A percentile compares a stretch with the other conserved stretches of the same genome.
These are phyloP conservation scores for Ophiostoma australiae DNA, from an alignment of 2,329 filamentous ascomycete species.

Conservation along the genomic window DNA sequence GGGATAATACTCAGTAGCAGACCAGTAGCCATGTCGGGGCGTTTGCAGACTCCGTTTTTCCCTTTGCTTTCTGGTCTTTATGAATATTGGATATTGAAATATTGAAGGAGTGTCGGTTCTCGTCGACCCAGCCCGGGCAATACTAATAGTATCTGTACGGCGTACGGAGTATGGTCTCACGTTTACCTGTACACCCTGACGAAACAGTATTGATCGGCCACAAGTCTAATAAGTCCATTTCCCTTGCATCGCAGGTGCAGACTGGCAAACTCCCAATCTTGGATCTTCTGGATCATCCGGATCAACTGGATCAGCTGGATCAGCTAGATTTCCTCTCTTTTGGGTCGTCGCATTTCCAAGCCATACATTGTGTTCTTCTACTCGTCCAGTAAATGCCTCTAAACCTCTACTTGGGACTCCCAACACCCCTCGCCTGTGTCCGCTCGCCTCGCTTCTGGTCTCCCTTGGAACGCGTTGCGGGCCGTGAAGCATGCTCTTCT, in stretches of 20 bases:
- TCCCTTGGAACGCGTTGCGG: slow-evolving; percentile 9
- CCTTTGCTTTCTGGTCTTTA: background rate
- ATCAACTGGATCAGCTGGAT: background rate
- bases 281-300: background rate
- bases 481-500: slow-evolving; percentile 3
- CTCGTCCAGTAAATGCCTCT: background rate
- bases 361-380: background rate
- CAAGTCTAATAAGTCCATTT: background rate
- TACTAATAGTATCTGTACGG: background rate
- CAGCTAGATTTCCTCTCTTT: background rate
- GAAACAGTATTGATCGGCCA: background rate
- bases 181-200: background rate
- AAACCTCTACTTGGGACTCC: background rate
- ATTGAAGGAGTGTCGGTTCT: background rate
- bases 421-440: slow-evolving; percentile 5
- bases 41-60: background rate
- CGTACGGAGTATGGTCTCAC: background rate
- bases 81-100: background rate
- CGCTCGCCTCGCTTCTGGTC: slow-evolving; percentile 1
- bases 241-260: background rate
- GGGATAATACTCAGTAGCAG: background rate
- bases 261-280: background rate
- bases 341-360: background rate
- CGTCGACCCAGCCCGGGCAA: background rate
- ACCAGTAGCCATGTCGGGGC: slow-evolving; percentile 1